Evolutionary conservation across 805 yeast genomes (phyloP).

Genomic region (Cephaloascus fragrans): DNA sequence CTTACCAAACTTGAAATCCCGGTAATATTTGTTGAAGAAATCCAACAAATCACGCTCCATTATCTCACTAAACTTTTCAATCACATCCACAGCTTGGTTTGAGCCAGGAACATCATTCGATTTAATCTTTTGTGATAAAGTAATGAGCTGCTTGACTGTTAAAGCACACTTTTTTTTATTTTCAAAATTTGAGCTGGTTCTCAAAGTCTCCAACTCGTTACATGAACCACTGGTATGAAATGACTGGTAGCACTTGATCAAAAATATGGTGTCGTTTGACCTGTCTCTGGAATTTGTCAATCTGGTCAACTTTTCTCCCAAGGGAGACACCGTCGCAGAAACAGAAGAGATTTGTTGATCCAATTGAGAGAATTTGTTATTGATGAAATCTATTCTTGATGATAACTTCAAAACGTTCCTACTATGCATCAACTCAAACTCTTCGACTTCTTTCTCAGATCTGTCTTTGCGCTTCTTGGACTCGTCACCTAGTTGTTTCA

Average conservation of each 20-base stretch:
- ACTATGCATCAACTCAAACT: slow-evolving; percentile 58
- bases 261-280: slow-evolving; percentile 59
- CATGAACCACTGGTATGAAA: slow-evolving; percentile 52
- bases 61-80: slow-evolving; percentile 63
- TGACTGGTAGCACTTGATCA: slow-evolving; percentile 68
- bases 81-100: slow-evolving; percentile 21
- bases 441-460: slow-evolving; percentile 48
- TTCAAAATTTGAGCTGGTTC: slow-evolving; percentile 33
- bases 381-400: slow-evolving; percentile 33
- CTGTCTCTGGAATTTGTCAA: slow-evolving; percentile 67
- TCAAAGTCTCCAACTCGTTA: slow-evolving; percentile 47
- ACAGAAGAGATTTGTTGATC: slow-evolving; percentile 48
- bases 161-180: slow-evolving; percentile 63
- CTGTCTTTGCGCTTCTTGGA: slow-evolving; percentile 38
- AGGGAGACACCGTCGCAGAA: slow-evolving; percentile 51
- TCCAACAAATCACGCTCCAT: slow-evolving; percentile 67
- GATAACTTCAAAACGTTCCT: slow-evolving; percentile 51
- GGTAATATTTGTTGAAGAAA: slow-evolving; percentile 67
- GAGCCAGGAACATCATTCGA: slow-evolving; percentile 41
- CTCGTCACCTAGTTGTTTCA: slow-evolving; percentile 51
- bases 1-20: slow-evolving; percentile 53
- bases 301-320: slow-evolving; percentile 58
- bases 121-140: slow-evolving; percentile 55
- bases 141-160: slow-evolving; percentile 53
- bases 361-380: slow-evolving; percentile 36